Conservation (phyloP, 306 rosid genomes). For the Cicer chorassanicum region DNA sequence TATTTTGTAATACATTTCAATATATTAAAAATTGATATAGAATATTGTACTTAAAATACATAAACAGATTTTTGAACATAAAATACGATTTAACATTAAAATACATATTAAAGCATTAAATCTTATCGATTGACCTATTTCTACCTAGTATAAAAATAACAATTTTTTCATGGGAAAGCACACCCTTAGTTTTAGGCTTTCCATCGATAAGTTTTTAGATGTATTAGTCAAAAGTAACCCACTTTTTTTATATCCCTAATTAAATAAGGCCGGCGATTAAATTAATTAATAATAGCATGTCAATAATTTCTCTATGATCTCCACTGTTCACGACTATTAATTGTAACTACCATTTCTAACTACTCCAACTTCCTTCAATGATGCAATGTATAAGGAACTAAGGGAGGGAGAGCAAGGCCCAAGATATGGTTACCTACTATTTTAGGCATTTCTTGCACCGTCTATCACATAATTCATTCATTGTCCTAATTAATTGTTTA, state of each 20-base stretch:
- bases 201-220: not conserved
- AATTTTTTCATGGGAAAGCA: not conserved
- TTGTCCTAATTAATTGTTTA: constrained; percentile 35
- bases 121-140: too few species aligned
- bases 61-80: too few species aligned
- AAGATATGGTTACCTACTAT: constrained; percentile 38
- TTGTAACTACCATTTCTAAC: constrained; percentile 45
- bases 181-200: constrained; percentile 19
- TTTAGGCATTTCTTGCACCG: constrained; percentile 43
- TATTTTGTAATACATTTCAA: too few species aligned
- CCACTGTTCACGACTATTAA: constrained; percentile 43
- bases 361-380: constrained; percentile 53
- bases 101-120: too few species aligned
- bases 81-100: too few species aligned
- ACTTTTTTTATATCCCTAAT: constrained; percentile 44
- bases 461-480: constrained; percentile 34
- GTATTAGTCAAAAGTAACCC: constrained; percentile 46
- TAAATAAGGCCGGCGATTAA: constrained; percentile 26
- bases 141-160: not conserved
- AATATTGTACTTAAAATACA: too few species aligned
- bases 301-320: constrained; percentile 45
- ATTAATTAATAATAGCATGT: constrained; percentile 26
- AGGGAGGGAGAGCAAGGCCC: constrained; percentile 32
- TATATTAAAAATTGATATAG: too few species aligned
- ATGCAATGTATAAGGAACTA: constrained; percentile 49